Evolutionary conservation across 768 basidiomycete genomes (phyloP).

Genomic region (Udeniomyces megalosporus): DNA sequence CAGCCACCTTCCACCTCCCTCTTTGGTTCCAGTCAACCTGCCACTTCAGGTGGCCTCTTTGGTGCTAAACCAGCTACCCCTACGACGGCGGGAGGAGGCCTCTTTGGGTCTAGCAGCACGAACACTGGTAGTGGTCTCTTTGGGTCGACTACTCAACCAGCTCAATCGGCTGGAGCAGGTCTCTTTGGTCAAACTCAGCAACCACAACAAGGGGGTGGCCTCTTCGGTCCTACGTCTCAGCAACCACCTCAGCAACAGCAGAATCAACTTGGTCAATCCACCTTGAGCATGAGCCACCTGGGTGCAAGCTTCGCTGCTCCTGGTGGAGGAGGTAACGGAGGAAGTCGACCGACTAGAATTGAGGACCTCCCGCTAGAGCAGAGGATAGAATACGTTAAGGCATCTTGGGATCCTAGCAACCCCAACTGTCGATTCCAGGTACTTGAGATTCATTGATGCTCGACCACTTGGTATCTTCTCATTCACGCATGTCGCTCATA

Average conservation of each 20-base stretch:
- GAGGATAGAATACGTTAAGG: conserved; percentile 24
- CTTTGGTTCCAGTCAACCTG: background rate
- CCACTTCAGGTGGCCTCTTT: background rate
- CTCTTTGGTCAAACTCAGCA: conserved; percentile 6
- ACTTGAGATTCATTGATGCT: conserved; percentile 1
- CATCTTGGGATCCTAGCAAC: conserved; percentile 23
- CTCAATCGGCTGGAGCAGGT: background rate
- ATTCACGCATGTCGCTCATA: background rate
- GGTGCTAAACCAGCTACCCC: background rate
- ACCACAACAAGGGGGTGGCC: background rate
- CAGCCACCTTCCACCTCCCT: conserved; percentile 12
- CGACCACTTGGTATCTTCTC: background rate
- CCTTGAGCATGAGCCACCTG: background rate
- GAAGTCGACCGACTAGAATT: background rate
- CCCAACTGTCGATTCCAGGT: conserved; percentile 28
- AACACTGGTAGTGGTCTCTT: too few species aligned
- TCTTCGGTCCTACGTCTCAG: background rate
- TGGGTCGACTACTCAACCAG: background rate
- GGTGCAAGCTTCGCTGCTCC: background rate
- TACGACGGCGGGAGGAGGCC: background rate
- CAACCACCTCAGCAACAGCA: conserved; percentile 10
- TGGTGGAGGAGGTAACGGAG: background rate
- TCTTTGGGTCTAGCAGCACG: too few species aligned
- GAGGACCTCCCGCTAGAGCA: conserved; percentile 24
- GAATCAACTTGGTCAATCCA: conserved; percentile 17